These are phyloP conservation scores for Eimeria brunetti DNA, from an alignment of 169 alveolate species.

Conservation along the genomic window DNA sequence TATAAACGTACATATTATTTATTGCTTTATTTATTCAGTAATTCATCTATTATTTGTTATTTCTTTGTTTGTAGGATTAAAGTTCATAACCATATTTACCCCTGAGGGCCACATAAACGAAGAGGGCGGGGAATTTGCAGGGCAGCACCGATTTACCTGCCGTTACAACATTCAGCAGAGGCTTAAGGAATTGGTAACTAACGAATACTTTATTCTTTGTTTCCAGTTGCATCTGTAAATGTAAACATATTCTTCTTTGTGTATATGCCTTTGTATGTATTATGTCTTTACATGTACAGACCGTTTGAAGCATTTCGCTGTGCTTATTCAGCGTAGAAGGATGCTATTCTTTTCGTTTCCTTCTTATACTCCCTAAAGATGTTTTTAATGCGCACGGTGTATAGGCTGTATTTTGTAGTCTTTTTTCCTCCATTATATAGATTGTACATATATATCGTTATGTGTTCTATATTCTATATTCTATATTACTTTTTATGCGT, in stretches of 20 bases:
- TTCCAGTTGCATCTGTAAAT: conserved; percentile 9
- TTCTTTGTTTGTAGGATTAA: conserved; percentile 80
- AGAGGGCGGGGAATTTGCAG: conserved; percentile 97
- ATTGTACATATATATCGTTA: too few relatives aligned
- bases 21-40: neutral
- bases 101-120: conserved; percentile 97
- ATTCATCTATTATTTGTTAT: neutral
- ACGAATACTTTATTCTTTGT: neutral
- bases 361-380: too few relatives aligned
- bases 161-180: conserved; percentile 95
- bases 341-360: too few relatives aligned
- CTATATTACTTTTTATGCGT: too few relatives aligned
- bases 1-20: neutral
- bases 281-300: too few relatives aligned
- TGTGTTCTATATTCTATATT: too few relatives aligned
- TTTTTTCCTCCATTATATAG: too few relatives aligned
- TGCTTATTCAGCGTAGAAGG: too few relatives aligned
- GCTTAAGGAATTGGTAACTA: conserved; percentile 92
- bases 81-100: conserved; percentile 95
- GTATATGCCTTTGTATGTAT: too few relatives aligned
- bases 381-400: neutral
- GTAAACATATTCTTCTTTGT: too few relatives aligned
- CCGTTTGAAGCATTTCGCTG: too few relatives aligned
- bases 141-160: conserved; percentile 97
- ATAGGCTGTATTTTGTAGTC: too few relatives aligned